Base-by-base conservation (phyloP, 75 land plant species). In the Cryptomeria japonica region DNA sequence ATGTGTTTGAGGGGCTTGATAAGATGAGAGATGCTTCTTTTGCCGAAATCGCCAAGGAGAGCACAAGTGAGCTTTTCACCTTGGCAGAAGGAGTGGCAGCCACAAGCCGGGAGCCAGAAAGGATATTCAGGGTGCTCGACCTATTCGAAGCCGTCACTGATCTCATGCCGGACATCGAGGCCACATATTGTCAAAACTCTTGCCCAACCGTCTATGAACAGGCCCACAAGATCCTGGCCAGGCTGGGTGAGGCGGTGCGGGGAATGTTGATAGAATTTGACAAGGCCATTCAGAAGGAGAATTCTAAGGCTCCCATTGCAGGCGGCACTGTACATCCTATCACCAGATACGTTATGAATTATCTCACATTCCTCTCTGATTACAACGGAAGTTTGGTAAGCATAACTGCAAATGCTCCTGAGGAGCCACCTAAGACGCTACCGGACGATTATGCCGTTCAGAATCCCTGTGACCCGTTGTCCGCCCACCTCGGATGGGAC, bases 401-500 rank as follows among this genome's bases (percentile, higher is more conserved):
- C 12, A 89, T 95, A 25, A 61, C 87, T 88, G 90, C 89, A 34
- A 90, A 92, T 15, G 85, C 39, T 58, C 91, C 88, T 53, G 68
- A 84, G 53, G 80, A 56, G 0, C 72, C 61, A 47, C 78, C 87
- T 12, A 70, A 37, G 0, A 25, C 80, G 39, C 85, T 77, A 38
- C 90, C 88, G 13, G 86, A 87, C 0, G 25, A 73, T 73, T 10
- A 51, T 76, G 37, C 89, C 88, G 6, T 94, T 89, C 15, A 73
- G 90, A 85, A 93, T 91, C 36, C 32, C n/a, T 28, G 80, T 70
- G 85, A 92, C 44, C 88, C 89, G 2, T n/a, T 96, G 8, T 77
- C 96, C 2, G 88, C 70, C 4, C 92, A 92, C 18, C 7, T 95
- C 3, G 95, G 92, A 39, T 94, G 96, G 97, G 64, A 93, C 15